Base-by-base conservation (phyloP, 225 moss, liverwort and hornwort genomes). In the Bryoerythrophyllum caledonicum region DNA sequence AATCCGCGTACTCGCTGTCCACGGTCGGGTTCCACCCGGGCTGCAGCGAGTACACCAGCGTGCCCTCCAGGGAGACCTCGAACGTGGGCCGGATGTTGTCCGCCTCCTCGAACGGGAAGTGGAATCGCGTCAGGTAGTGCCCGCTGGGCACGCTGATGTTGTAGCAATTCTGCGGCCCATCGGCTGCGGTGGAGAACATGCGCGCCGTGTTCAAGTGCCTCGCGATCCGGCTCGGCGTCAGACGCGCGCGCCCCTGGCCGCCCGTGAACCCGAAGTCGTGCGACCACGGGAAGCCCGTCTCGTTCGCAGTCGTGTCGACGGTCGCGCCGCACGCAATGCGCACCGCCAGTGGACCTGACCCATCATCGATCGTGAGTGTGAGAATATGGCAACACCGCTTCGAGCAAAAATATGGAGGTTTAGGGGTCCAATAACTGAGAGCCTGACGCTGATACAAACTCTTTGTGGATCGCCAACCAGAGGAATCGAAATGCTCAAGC, bases 31-130 rank as follows among this genome's bases (percentile, higher is more conserved):
- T 93, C 94, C 93, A 94, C 26, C 92, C 94, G 6, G 85, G 75
- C 24, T 76, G 21, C 15, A 94, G 74, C 5, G 89, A 86, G 67
- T 80, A 93, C 19, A 87, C 84, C 11, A 99, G 73, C 2, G 97
- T 93, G 19, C 97, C 94, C 84, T 99, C 97, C 26, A 99, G 8
- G 0, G 97, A 99, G 3, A 99, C 91, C n/a, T 94, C 97, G 64
- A 99, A 99, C 38, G 81, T 74, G 0, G 94, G 97, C 58, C 94
- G 94, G 34, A 83, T 63, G 74, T 94, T 93, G 54, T 91, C 94
- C 3, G 35, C 60, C 28, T 84, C 81, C 0, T 92, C 90, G 62
- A 71, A 95, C 17, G 87, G 74, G 57, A 99, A 99, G 60, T 56
- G 85, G 55, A 85, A 87, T 65, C 97, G 90, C 38, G 89, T 79